phyloP scores from a whole-genome alignment of 2,329 filamentous ascomycete species.

The Trichoderma brevicompactum region DNA sequence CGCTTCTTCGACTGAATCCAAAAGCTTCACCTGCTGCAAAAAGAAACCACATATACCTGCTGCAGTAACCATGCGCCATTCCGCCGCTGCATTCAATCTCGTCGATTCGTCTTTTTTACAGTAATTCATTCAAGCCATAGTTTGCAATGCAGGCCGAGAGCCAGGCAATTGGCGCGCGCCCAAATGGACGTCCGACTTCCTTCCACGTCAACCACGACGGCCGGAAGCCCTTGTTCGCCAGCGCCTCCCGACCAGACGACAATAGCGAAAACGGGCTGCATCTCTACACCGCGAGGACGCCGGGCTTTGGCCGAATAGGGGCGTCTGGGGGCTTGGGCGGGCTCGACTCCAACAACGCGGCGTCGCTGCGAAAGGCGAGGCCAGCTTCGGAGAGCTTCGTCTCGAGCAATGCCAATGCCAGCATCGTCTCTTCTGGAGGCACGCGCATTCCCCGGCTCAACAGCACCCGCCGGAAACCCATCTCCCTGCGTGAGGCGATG shows the following conservation, averaged over 20 bases:
- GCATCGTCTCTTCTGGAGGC: conserved; percentile 37
- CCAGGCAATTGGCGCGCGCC: conserved; percentile 33
- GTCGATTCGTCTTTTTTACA: conserved; percentile 7
- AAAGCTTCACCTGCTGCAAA: conserved; percentile 5
- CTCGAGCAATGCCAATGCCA: conserved; percentile 31
- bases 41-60: not conserved
- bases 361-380: conserved; percentile 32
- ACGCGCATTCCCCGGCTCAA: conserved; percentile 44
- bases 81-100: not conserved
- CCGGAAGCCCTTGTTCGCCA: conserved; percentile 48
- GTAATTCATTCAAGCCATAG: not conserved
- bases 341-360: not conserved
- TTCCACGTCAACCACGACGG: conserved; percentile 48
- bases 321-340: not conserved
- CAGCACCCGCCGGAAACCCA: conserved; percentile 40
- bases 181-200: conserved; percentile 33
- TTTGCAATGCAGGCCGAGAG: conserved; percentile 37
- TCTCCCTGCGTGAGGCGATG: conserved; percentile 52
- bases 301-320: conserved; percentile 8
- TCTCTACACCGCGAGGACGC: conserved; percentile 17
- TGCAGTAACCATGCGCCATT: conserved; percentile 22
- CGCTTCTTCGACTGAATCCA: conserved; percentile 12
- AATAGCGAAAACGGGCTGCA: conserved; percentile 29
- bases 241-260: conserved; percentile 31
- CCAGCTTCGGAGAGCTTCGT: conserved; percentile 33